These are phyloP conservation scores for Solanum chaucha DNA, from an alignment of 257 asterid species.

Conservation along the genomic window DNA sequence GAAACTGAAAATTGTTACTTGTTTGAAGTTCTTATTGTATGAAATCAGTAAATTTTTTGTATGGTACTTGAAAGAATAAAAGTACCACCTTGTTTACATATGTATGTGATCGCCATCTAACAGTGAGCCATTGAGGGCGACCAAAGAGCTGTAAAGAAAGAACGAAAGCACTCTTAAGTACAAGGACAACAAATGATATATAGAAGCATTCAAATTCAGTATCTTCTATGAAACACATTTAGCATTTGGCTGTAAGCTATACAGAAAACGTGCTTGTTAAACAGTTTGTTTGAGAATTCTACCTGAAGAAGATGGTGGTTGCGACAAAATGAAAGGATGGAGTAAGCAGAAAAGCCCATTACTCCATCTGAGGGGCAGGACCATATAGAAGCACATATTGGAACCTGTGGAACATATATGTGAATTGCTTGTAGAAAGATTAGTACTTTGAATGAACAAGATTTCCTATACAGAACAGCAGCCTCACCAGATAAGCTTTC, in stretches of 20 bases:
- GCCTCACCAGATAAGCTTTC: too few species aligned
- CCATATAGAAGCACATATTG: constrained; percentile 97
- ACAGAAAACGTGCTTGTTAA: not conserved
- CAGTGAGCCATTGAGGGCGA: constrained; percentile 93
- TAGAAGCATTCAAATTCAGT: not conserved
- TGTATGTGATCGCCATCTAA: constrained; percentile 60
- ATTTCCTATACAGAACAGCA: not conserved
- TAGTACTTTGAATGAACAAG: not conserved
- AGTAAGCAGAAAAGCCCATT: constrained; percentile 74
- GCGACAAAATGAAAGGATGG: constrained; percentile 81
- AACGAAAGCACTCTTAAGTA: not conserved
- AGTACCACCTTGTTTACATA: constrained; percentile 48
- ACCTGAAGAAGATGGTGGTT: constrained; percentile 96
- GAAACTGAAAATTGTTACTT: not conserved
- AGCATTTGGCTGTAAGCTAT: not conserved
- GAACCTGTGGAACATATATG: constrained; percentile 31
- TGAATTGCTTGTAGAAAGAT: not conserved
- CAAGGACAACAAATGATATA: not conserved
- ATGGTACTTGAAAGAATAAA: not conserved
- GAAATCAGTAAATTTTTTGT: not conserved
- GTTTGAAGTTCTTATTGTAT: not conserved
- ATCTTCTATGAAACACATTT: not conserved
- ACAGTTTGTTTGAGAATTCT: not conserved
- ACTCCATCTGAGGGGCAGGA: constrained; percentile 85
- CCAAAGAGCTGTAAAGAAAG: constrained; percentile 57